phyloP scores from a whole-genome alignment of 2,329 filamentous ascomycete species.

The Pseudogymnoascus sp. region DNA sequence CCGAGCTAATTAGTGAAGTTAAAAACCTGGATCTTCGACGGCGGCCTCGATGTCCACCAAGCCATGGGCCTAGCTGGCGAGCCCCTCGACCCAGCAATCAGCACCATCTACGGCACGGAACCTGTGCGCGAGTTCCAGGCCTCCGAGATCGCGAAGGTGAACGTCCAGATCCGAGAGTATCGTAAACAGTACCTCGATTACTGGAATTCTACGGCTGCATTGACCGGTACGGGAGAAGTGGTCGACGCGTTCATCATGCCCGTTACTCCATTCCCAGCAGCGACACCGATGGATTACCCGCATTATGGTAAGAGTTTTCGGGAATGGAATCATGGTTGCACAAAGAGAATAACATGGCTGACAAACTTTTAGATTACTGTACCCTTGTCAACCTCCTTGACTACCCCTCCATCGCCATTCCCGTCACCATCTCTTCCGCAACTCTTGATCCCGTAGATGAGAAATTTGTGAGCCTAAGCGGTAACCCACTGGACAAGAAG shows the following conservation, averaged over 20 bases:
- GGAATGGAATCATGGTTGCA: conserved; percentile 6
- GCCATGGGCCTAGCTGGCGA: conserved; percentile 51
- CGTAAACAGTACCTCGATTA: conserved; percentile 56
- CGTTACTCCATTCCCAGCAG: conserved; percentile 42
- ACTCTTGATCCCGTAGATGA: conserved; percentile 14
- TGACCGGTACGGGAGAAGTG: conserved; percentile 40
- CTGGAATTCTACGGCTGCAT: conserved; percentile 48
- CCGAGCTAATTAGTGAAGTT: conserved; percentile 17
- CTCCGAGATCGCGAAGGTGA: conserved; percentile 30
- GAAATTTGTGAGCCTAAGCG: conserved; percentile 1
- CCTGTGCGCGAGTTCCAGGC: conserved; percentile 28
- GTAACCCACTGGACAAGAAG: conserved; percentile 14
- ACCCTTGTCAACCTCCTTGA: conserved; percentile 46
- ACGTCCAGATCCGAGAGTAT: conserved; percentile 46
- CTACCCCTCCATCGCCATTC: conserved; percentile 47
- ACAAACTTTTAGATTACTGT: conserved; percentile 25
- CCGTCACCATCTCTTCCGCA: conserved; percentile 36
- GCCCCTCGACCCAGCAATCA: conserved; percentile 28
- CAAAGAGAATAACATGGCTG: conserved; percentile 21
- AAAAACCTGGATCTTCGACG: conserved; percentile 39
- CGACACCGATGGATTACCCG: conserved; percentile 39
- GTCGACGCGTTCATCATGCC: conserved; percentile 50
- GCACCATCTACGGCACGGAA: conserved; percentile 17
- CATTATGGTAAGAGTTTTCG: conserved; percentile 38
- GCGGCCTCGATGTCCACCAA: conserved; percentile 42